phyloP scores from a whole-genome alignment of 1,284 basidiomycete genomes.

The Melampsora americana region DNA sequence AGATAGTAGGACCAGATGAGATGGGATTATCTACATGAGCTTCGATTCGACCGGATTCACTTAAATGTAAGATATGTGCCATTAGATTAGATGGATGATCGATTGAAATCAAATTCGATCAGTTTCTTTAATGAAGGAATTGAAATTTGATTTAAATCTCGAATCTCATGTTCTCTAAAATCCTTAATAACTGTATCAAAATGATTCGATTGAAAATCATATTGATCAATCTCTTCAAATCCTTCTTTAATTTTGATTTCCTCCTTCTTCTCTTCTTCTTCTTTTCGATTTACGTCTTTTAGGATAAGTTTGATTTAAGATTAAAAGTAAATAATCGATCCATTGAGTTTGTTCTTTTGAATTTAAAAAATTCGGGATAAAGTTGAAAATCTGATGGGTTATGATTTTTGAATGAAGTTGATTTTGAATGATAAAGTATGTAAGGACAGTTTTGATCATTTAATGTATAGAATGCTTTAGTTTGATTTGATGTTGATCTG shows the following conservation, averaged over 20 bases:
- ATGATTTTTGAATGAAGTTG: neutral
- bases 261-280: too few relatives aligned
- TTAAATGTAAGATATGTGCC: slow-evolving; percentile 43
- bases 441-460: too few relatives aligned
- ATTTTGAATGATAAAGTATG: too few relatives aligned
- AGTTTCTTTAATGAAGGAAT: neutral
- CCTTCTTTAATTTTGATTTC: neutral
- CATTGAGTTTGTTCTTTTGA: slow-evolving; percentile 16
- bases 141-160: neutral
- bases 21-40: slow-evolving; percentile 40
- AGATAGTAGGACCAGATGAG: slow-evolving; percentile 36
- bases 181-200: slow-evolving; percentile 34
- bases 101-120: neutral
- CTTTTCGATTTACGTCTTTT: neutral
- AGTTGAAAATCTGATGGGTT: slow-evolving; percentile 14
- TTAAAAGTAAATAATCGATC: slow-evolving; percentile 7
- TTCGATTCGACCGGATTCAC: slow-evolving; percentile 26
- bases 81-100: slow-evolving; percentile 1
- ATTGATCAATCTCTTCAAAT: slow-evolving; percentile 12
- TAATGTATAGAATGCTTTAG: too few relatives aligned
- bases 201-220: slow-evolving; percentile 29
- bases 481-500: too few relatives aligned
- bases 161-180: slow-evolving; percentile 27
- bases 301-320: slow-evolving; percentile 2
- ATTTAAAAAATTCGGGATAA: slow-evolving; percentile 15